Conservation (phyloP, 179 eudicot species). For the Silene coronaria region DNA sequence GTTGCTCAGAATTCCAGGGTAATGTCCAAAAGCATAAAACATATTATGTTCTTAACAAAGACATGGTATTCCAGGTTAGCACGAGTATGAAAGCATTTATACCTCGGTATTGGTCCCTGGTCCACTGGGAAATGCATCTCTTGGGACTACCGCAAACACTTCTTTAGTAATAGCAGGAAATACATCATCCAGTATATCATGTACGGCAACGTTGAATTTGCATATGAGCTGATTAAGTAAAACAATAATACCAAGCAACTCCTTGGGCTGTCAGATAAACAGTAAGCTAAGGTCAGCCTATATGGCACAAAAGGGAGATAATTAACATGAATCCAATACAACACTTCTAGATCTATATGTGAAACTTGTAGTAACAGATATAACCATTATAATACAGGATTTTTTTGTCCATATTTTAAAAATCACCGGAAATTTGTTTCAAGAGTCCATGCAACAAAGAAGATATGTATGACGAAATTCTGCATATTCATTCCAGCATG, state of each 20-base stretch:
- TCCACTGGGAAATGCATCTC: conserved; percentile 62
- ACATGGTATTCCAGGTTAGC: neutral
- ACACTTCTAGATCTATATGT: neutral
- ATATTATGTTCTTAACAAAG: neutral
- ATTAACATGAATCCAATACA: neutral
- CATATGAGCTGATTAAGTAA: conserved; percentile 88
- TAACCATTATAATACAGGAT: neutral
- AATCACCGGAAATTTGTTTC: neutral
- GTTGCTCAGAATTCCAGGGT: neutral
- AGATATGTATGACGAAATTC: neutral
- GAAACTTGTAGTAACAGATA: neutral
- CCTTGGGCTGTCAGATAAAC: conserved; percentile 69
- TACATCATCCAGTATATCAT: conserved; percentile 62
- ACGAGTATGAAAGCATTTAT: conserved; percentile 14
- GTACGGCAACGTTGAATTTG: conserved; percentile 63
- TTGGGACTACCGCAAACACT: conserved; percentile 64
- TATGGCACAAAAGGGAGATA: conserved; percentile 7
- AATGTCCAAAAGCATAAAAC: neutral
- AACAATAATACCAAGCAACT: conserved; percentile 70
- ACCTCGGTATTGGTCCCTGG: conserved; percentile 94
- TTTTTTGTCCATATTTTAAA: neutral
- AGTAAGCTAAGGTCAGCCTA: conserved; percentile 15
- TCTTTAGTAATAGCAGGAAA: conserved; percentile 74
- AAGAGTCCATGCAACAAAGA: neutral
- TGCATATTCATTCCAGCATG: neutral